Evolutionary conservation across 345 rosid genomes (phyloP).

Genomic region (Euclidium syriacum): DNA sequence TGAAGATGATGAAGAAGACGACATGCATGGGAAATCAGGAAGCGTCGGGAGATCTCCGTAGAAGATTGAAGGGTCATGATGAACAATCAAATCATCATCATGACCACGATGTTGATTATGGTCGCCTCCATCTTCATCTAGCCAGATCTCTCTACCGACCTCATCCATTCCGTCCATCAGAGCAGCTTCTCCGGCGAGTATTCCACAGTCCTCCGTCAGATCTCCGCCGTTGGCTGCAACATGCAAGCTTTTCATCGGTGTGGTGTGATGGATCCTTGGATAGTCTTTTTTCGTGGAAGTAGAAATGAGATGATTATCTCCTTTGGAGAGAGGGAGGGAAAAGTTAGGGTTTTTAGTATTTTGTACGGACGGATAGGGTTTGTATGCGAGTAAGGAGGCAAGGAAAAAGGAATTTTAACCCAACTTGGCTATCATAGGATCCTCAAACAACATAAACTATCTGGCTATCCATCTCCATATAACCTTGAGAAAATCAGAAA

Average conservation of each 20-base stretch:
- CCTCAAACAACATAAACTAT: conserved; percentile 35
- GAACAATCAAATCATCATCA: conserved; percentile 48
- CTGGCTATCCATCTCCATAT: conserved; percentile 22
- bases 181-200: conserved; percentile 23
- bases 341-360: conserved; percentile 27
- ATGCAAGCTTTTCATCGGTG: conserved; percentile 31
- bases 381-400: conserved; percentile 30
- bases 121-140: conserved; percentile 38
- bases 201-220: conserved; percentile 20
- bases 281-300: background rate
- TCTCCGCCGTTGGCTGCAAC: conserved; percentile 21
- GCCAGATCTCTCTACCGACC: conserved; percentile 52
- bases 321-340: conserved; percentile 7
- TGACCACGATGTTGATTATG: conserved; percentile 39
- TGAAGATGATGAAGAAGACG: conserved; percentile 88
- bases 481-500: background rate
- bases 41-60: conserved; percentile 64
- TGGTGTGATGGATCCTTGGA: conserved; percentile 8
- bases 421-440: conserved; percentile 30
- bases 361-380: conserved; percentile 36
- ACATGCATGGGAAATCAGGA: conserved; percentile 94
- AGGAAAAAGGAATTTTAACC: conserved; percentile 14
- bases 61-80: conserved; percentile 52
- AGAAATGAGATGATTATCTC: conserved; percentile 9
- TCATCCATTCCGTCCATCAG: conserved; percentile 33